A percentile compares a stretch with the other conserved stretches of the same genome.
phyloP scores from a whole-genome alignment of 2,329 filamentous ascomycete species.

The Neofusicoccum kwambonambiense region DNA sequence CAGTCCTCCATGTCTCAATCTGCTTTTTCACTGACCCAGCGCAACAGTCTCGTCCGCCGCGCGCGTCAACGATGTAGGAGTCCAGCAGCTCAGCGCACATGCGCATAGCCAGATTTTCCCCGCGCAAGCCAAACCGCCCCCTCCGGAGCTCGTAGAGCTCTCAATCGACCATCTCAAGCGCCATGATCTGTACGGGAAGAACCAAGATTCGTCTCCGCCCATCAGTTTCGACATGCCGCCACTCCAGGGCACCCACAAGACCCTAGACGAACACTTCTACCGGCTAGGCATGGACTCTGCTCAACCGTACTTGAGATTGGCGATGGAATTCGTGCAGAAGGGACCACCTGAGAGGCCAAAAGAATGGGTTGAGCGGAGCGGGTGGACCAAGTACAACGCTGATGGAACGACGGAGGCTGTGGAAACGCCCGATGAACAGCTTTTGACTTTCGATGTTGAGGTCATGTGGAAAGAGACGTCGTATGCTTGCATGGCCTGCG shows the following conservation, averaged over 20 bases:
- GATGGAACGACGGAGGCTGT: slow-evolving; percentile 73
- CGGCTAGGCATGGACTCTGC: slow-evolving; percentile 82
- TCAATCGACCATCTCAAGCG: slow-evolving; percentile 78
- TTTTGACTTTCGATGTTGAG: slow-evolving; percentile 93
- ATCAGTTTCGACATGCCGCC: slow-evolving; percentile 83
- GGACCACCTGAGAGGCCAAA: slow-evolving; percentile 60
- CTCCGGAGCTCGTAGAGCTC: slow-evolving; percentile 72
- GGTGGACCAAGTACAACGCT: slow-evolving; percentile 88
- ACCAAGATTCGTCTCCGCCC: slow-evolving; percentile 69
- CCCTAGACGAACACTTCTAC: slow-evolving; percentile 91
- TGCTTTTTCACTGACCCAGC: slow-evolving; percentile 10
- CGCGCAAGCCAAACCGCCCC: slow-evolving; percentile 51
- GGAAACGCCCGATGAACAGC: slow-evolving; percentile 72
- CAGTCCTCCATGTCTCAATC: not conserved
- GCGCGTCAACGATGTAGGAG: slow-evolving; percentile 87
- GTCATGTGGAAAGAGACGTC: slow-evolving; percentile 92
- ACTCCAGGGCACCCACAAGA: slow-evolving; percentile 64
- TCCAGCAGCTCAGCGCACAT: slow-evolving; percentile 86
- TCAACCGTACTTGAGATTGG: slow-evolving; percentile 75
- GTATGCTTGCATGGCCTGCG: slow-evolving; percentile 96
- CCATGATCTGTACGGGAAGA: slow-evolving; percentile 89
- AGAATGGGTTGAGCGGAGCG: slow-evolving; percentile 75
- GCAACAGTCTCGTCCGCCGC: slow-evolving; percentile 49
- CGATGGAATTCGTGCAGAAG: slow-evolving; percentile 69
- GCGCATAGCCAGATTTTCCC: slow-evolving; percentile 83